Evolutionary conservation across 2,329 filamentous ascomycete genomes (phyloP), one percentile per base, ranked within the genome.

Genomic region (Calonectria montana): DNA sequence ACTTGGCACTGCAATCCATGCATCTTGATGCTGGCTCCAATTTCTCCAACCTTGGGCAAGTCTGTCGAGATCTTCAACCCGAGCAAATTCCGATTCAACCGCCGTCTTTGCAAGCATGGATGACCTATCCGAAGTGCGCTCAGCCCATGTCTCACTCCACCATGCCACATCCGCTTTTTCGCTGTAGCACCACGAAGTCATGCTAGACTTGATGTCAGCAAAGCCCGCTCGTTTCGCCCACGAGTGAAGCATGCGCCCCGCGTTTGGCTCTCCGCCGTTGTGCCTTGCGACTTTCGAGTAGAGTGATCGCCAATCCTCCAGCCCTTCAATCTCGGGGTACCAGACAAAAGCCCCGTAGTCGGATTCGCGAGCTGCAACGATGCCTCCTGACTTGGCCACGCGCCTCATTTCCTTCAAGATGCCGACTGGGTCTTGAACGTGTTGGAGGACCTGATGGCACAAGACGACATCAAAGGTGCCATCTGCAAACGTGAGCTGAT

Each of bases 321-420:
- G 50, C 4, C 48, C 39, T 21, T 59, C 50, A 15, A 35, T 45
- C 5, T 43, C 64, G 18, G 64, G 64, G 37, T 59, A 67, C 64
- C 64, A 67, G 8, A 53, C 37, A 10, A 31, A 45, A 6, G 48
- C 31, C 5, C 39, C 64, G 23, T 65, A 65, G 45, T 65, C 62
- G 27, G 64, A 67, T 43, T 67, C 64, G 9, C 64, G 64, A 13
- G 48, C 48, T 7, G 64, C 64, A 9, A 67, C 64, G 13, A 67
- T 31, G 18, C 64, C 64, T 25, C 64, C 64, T 4, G 18, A 2
- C 25, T 67, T 67, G 39, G 64, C 27, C 9, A 67, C 64, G 18
- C 64, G 64, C 3, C 21, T 57, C 64, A 67, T 67, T 25, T 67
- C 64, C 39, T 59, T 67, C 18, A 67, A 27, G 12, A 59, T 59